Conservation (phyloP, 768 basidiomycete species). For the Russula emetica region DNA sequence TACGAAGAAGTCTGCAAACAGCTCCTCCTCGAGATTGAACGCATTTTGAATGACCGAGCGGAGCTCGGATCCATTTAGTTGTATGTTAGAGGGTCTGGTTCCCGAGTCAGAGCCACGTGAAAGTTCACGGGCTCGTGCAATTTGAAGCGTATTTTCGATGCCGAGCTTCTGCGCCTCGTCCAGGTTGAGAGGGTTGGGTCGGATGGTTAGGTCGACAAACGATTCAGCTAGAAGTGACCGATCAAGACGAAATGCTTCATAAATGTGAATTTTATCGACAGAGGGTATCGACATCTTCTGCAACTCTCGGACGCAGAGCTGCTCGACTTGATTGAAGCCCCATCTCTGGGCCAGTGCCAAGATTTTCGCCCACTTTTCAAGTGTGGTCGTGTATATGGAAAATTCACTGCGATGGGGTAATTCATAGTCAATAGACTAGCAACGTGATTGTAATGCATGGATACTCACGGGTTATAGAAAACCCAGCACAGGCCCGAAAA, state of each 20-base stretch:
- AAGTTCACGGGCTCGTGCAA: conserved; percentile 53
- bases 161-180: conserved; percentile 55
- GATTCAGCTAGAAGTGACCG: conserved; percentile 44
- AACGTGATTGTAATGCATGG: conserved; percentile 7
- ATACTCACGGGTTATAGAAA: conserved; percentile 36
- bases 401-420: conserved; percentile 41
- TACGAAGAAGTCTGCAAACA: background rate
- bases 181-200: conserved; percentile 46
- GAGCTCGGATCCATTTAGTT: background rate
- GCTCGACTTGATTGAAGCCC: conserved; percentile 49
- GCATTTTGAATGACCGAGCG: background rate
- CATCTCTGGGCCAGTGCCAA: conserved; percentile 52
- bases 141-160: conserved; percentile 49
- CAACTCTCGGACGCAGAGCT: conserved; percentile 52
- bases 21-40: background rate
- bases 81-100: background rate
- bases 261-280: conserved; percentile 52
- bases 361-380: conserved; percentile 52
- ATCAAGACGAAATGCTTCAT: conserved; percentile 51
- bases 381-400: conserved; percentile 48
- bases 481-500: conserved; percentile 34
- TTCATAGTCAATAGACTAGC: conserved; percentile 31
- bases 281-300: conserved; percentile 41
- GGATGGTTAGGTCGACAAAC: conserved; percentile 51
- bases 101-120: background rate